Conservation (phyloP, 2,329 filamentous ascomycete genomes). For the Parasarocladium wereldwijsianum region DNA sequence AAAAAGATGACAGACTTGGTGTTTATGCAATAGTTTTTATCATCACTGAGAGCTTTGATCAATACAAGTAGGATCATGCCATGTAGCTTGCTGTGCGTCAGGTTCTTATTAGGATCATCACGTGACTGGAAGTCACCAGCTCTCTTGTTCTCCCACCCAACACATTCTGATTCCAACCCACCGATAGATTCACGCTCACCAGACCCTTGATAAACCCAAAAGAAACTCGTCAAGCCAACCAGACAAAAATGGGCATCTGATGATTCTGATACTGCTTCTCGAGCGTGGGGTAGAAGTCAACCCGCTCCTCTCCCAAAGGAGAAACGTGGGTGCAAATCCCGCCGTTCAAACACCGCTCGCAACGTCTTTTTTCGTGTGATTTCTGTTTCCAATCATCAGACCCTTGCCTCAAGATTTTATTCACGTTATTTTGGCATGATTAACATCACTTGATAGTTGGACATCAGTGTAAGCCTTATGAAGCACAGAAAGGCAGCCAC, state of each 20-base stretch:
- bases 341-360: conserved; percentile 9
- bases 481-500: too few species aligned
- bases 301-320: conserved; percentile 13
- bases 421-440: not conserved
- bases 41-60: too few species aligned
- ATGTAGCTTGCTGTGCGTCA: too few species aligned
- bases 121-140: too few species aligned
- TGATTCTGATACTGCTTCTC: conserved; percentile 5
- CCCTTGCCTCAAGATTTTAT: not conserved
- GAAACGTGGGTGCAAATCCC: conserved; percentile 13
- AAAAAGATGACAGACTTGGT: too few species aligned
- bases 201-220: conserved; percentile 5
- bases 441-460: conserved; percentile 3
- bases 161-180: too few species aligned
- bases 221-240: conserved; percentile 1
- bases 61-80: too few species aligned
- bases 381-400: conserved; percentile 4
- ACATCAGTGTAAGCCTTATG: too few species aligned
- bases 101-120: too few species aligned
- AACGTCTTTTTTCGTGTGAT: conserved; percentile 6
- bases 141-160: too few species aligned
- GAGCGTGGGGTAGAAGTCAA: conserved; percentile 13
- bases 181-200: too few species aligned
- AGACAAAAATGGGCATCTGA: conserved; percentile 1
- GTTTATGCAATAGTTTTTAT: too few species aligned